phyloP scores from a whole-genome alignment of 2,329 filamentous ascomycete species.

The Polychaeton citri region DNA sequence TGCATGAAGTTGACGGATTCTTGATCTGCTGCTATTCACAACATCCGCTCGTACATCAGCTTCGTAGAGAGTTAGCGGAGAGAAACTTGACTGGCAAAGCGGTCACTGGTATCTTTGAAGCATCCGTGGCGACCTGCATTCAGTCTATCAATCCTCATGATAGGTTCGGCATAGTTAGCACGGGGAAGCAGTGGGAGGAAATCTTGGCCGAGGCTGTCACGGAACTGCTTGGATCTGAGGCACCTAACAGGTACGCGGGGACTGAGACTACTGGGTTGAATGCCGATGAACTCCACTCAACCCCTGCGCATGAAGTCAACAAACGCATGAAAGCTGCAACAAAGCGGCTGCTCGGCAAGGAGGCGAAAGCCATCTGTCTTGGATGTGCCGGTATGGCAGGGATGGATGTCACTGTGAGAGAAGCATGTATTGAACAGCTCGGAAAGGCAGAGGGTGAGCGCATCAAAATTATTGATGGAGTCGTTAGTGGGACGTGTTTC shows the following conservation, averaged over 20 bases:
- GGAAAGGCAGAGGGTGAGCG: slow-evolving; percentile 45
- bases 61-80: slow-evolving; percentile 12
- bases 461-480: slow-evolving; percentile 67
- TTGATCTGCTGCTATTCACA: slow-evolving; percentile 81
- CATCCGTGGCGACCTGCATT: slow-evolving; percentile 54
- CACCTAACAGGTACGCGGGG: slow-evolving; percentile 49
- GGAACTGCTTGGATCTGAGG: slow-evolving; percentile 44
- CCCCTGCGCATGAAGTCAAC: slow-evolving; percentile 49
- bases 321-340: slow-evolving; percentile 57
- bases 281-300: slow-evolving; percentile 65
- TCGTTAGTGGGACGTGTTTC: slow-evolving; percentile 54
- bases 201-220: slow-evolving; percentile 55
- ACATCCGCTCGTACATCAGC: slow-evolving; percentile 55
- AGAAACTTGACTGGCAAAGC: slow-evolving; percentile 28
- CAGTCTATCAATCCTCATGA: slow-evolving; percentile 37
- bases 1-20: slow-evolving; percentile 54
- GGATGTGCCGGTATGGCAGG: slow-evolving; percentile 59
- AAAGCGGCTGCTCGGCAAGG: slow-evolving; percentile 42
- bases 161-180: slow-evolving; percentile 78
- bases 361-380: slow-evolving; percentile 5
- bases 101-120: slow-evolving; percentile 79
- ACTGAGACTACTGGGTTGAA: slow-evolving; percentile 71
- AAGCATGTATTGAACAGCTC: slow-evolving; percentile 51
- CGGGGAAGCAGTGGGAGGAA: slow-evolving; percentile 68
- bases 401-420: slow-evolving; percentile 61